These are phyloP conservation scores for Aspergillus glaucus DNA, from an alignment of 2,329 filamentous ascomycete genomes.

Conservation along the genomic window DNA sequence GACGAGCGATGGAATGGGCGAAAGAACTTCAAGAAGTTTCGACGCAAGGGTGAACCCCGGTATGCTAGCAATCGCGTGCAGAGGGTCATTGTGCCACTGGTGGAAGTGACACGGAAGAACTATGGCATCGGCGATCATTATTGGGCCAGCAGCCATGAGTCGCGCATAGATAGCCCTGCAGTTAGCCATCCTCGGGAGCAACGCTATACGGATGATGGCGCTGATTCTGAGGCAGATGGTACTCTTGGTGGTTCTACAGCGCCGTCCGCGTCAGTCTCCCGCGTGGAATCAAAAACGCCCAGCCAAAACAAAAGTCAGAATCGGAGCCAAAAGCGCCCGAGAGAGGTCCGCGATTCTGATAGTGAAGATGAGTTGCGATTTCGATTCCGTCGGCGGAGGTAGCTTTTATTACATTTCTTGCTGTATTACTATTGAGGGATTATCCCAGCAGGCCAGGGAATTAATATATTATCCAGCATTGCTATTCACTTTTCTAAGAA, in stretches of 20 bases:
- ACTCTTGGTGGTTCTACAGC: too few relatives aligned
- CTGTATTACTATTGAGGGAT: background rate
- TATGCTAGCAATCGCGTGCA: constrained; percentile 38
- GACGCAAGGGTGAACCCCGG: constrained; percentile 28
- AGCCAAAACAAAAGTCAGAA: constrained; percentile 5
- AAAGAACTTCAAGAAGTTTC: constrained; percentile 92
- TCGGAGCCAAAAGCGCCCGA: constrained; percentile 27
- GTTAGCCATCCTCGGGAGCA: constrained; percentile 3
- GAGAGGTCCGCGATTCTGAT: constrained; percentile 43
- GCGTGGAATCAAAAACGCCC: constrained; percentile 13
- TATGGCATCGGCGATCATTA: constrained; percentile 71
- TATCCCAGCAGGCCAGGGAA: background rate
- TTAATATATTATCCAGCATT: background rate
- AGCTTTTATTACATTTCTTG: background rate
- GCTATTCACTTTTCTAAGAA: too few relatives aligned
- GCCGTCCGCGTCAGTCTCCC: background rate
- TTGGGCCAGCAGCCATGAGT: constrained; percentile 49
- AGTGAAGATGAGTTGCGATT: constrained; percentile 54
- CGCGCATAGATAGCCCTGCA: constrained; percentile 18
- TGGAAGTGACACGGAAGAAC: constrained; percentile 64
- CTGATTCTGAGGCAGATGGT: background rate
- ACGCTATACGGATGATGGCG: background rate
- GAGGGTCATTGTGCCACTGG: constrained; percentile 62
- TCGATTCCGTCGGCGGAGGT: constrained; percentile 46
- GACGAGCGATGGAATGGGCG: constrained; percentile 86